Evolutionary conservation across 768 basidiomycete genomes (phyloP).

Genomic region (Suillus fuscotomentosus): DNA sequence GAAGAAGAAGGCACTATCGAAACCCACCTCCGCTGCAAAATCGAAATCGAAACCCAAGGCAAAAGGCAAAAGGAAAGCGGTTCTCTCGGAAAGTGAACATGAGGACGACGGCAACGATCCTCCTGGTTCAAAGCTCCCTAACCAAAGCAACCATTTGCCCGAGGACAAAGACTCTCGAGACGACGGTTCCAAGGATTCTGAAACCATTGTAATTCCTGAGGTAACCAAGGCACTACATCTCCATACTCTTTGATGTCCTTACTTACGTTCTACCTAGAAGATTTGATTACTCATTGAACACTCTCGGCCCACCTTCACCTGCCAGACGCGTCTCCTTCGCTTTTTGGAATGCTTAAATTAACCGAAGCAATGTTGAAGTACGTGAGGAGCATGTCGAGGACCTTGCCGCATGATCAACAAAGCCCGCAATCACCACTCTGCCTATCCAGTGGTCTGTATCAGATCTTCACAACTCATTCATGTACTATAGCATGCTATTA

Average conservation of each 20-base stretch:
- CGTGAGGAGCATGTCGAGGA: too few relatives aligned
- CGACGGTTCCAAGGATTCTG: neutral
- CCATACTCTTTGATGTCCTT: neutral
- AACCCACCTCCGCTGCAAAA: neutral
- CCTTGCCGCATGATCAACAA: too few relatives aligned
- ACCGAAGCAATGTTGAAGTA: too few relatives aligned
- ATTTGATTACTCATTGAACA: too few relatives aligned
- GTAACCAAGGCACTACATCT: slow-evolving; percentile 15
- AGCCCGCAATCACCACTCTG: too few relatives aligned
- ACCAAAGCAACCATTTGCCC: neutral
- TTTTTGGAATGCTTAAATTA: too few relatives aligned
- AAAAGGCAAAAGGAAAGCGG: slow-evolving; percentile 29
- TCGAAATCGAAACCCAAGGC: slow-evolving; percentile 28
- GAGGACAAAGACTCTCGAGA: neutral
- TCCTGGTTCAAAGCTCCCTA: neutral
- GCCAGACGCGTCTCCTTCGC: too few relatives aligned
- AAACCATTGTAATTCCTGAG: neutral
- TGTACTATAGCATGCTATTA: too few relatives aligned
- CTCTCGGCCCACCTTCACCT: too few relatives aligned
- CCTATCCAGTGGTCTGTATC: too few relatives aligned
- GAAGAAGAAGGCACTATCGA: slow-evolving; percentile 24
- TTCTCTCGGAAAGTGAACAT: slow-evolving; percentile 27
- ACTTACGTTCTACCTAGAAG: neutral
- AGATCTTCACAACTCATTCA: too few relatives aligned
- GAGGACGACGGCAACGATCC: slow-evolving; percentile 7